Evolutionary conservation across 2,329 filamentous ascomycete species (phyloP), one percentile per base, ranked within the genome.

Genomic region (Fusarium sp.): DNA sequence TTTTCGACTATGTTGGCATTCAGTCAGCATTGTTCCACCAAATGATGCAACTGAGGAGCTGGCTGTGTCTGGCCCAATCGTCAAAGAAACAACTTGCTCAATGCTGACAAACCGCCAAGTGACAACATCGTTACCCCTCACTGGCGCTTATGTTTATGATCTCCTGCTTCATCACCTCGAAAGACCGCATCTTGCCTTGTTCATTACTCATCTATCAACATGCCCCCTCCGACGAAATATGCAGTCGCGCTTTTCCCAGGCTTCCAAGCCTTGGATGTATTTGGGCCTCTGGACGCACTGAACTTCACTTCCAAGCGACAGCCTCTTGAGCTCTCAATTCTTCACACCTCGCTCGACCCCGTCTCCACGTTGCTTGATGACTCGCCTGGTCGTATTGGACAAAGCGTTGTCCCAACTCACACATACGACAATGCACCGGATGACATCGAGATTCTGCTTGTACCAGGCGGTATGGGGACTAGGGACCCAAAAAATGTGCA

Each of bases 401-500:
- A 78, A 50, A 71, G 66, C 4, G 48, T 79, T 13, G 64, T 78
- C 3, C 78, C 79, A 1, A 82, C 81, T 1, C 78, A 82, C 53
- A 81, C 80, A 1, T 81, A 80, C 34, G 69, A 69, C 4, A 71
- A 72, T 10, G 76, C 79, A 1, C 76, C 78, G 0, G 65, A 74
- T 1, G 78, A 83, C 33, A 72, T 80, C 15, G 76, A 80, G 18
- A 78, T 82, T 5, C 75, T 83, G 2, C 65, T 83, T 6, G 74
- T 83, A 2, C 81, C 81, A 0, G 81, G 81, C 1, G 81, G 81
- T 0, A 59, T 63, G 13, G 81, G 81, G 1, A 72, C 76, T 2
- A 72, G 77, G 7, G 59, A 75, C 5, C 20, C 69, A 0, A 67
- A 76, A 2, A 58, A 58, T 1, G 71, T 73, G 0, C 52, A 75